Evolutionary conservation across 2,329 filamentous ascomycete species (phyloP).

Genomic region (Clarireedia homoeocarpa): DNA sequence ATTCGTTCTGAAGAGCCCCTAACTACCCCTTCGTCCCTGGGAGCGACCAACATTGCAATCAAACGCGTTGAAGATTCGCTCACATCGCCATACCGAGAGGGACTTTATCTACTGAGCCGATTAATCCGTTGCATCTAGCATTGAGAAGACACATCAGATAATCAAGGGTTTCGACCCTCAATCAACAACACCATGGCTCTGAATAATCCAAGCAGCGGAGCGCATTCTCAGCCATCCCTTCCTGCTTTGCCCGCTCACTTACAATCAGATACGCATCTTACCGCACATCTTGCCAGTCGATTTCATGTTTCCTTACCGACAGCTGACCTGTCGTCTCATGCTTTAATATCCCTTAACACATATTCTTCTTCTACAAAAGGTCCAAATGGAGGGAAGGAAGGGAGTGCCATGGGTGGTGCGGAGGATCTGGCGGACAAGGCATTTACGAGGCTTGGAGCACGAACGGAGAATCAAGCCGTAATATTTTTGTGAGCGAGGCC

Average conservation of each 20-base stretch:
- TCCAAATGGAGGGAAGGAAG: conserved; percentile 82
- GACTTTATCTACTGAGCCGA: too few species aligned
- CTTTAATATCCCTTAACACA: conserved; percentile 86
- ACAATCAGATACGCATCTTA: conserved; percentile 71
- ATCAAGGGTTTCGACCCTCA: conserved; percentile 22
- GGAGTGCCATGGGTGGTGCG: conserved; percentile 84
- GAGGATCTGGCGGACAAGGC: conserved; percentile 87
- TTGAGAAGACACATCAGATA: not conserved
- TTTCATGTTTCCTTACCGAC: conserved; percentile 90
- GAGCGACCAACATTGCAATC: not conserved
- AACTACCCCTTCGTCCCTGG: not conserved
- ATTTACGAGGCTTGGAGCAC: conserved; percentile 74
- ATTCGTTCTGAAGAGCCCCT: not conserved
- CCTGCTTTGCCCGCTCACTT: conserved; percentile 79
- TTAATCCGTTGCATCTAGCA: not conserved
- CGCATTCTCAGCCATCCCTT: conserved; percentile 77
- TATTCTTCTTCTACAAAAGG: conserved; percentile 86
- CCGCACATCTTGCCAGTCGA: conserved; percentile 74
- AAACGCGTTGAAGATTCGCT: not conserved
- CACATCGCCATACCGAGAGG: too few species aligned
- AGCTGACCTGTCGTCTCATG: conserved; percentile 83
- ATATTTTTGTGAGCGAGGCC: conserved; percentile 65
- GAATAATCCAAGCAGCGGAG: conserved; percentile 41
- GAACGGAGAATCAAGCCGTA: conserved; percentile 88
- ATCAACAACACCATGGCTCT: conserved; percentile 46